Conservation (phyloP, 768 basidiomycete species). For the Lactarius trivialis region DNA sequence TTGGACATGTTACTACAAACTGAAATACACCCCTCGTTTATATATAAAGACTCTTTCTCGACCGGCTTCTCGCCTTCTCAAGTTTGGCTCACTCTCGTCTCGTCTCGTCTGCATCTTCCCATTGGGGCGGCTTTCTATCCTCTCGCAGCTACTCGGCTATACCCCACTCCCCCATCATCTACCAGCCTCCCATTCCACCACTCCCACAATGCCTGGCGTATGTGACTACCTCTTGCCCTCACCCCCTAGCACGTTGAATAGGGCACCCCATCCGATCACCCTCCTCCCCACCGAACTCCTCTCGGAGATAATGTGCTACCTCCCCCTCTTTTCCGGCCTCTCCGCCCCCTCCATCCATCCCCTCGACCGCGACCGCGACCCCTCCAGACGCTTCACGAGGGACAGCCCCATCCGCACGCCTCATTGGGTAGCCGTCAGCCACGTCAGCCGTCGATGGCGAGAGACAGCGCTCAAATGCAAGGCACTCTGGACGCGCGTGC, state of each 20-base stretch:
- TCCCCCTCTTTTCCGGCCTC: conserved; percentile 10
- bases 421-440: conserved; percentile 20
- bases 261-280: neutral
- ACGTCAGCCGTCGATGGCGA: conserved; percentile 19
- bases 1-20: neutral
- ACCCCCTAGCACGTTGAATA: neutral
- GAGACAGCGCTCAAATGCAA: conserved; percentile 15
- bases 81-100: neutral
- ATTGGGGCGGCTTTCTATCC: neutral
- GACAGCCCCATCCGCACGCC: conserved; percentile 17
- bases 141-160: neutral
- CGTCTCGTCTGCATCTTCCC: neutral
- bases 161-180: neutral
- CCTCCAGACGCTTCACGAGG: conserved; percentile 5
- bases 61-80: neutral
- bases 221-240: neutral
- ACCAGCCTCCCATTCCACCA: neutral
- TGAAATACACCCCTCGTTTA: neutral
- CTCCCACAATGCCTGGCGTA: neutral
- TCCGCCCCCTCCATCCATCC: conserved; percentile 12
- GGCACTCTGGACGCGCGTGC: conserved; percentile 15
- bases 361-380: conserved; percentile 13
- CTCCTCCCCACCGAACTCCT: conserved; percentile 14
- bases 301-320: conserved; percentile 17
- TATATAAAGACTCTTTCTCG: neutral